These are phyloP conservation scores for Nematodospora valgi DNA, from an alignment of 805 yeast species.

Conservation along the genomic window DNA sequence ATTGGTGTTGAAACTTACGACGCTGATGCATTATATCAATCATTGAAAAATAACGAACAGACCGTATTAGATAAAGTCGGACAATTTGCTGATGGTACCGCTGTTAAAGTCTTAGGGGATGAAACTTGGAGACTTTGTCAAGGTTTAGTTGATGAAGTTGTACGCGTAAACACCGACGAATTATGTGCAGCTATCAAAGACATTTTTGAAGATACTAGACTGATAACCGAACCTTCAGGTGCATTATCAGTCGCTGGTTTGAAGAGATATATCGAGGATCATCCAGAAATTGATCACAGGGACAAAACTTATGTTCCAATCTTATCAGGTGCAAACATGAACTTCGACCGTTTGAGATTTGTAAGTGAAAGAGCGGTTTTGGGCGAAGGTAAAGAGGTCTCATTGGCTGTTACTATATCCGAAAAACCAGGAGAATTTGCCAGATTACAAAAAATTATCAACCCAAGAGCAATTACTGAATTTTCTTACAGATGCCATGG, in stretches of 20 bases:
- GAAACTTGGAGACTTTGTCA: constrained; percentile 84
- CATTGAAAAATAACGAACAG: constrained; percentile 54
- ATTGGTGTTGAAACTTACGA: constrained; percentile 96
- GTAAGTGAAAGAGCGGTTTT: constrained; percentile 95
- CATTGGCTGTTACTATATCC: constrained; percentile 85
- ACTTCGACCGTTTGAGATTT: constrained; percentile 92
- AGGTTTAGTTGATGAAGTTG: constrained; percentile 83
- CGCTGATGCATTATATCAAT: constrained; percentile 86
- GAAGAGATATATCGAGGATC: constrained; percentile 68
- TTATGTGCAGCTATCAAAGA: constrained; percentile 96
- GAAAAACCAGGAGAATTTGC: constrained; percentile 90
- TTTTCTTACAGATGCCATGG: constrained; percentile 80
- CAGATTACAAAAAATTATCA: constrained; percentile 68
- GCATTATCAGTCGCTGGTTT: constrained; percentile 95
- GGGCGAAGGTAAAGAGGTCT: constrained; percentile 98
- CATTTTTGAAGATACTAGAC: constrained; percentile 91
- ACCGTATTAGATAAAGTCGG: constrained; percentile 73
- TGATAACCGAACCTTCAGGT: constrained; percentile 95
- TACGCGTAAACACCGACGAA: constrained; percentile 85
- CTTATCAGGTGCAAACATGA: constrained; percentile 96
- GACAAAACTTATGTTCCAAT: constrained; percentile 75
- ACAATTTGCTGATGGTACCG: constrained; percentile 98
- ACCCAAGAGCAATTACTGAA: constrained; percentile 91
- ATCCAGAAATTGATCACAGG: constrained; percentile 70
- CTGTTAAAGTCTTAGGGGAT: constrained; percentile 84